Conservation (phyloP, 768 basidiomycete species). For the Xerocomellus chrysenteron region DNA sequence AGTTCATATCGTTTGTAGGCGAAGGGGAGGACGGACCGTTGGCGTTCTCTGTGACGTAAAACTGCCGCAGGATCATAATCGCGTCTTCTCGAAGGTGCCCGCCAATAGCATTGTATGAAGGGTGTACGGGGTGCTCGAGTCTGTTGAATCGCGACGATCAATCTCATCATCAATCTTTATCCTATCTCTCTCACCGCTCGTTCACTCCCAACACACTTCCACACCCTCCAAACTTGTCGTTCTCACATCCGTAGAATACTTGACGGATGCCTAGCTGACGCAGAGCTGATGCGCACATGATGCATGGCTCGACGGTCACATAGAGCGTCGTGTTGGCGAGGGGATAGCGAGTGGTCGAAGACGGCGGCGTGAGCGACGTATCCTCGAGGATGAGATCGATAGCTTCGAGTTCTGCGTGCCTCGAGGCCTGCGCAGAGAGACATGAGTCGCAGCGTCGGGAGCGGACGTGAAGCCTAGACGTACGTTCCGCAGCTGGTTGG, state of each 20-base stretch:
- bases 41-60: constrained; percentile 90
- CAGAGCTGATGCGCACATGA: constrained; percentile 97
- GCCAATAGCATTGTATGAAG: constrained; percentile 69
- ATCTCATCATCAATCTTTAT: not conserved
- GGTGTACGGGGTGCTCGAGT: constrained; percentile 69
- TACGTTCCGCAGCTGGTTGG: constrained; percentile 93
- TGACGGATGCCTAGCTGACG: constrained; percentile 89
- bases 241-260: constrained; percentile 91
- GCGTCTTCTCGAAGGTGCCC: constrained; percentile 82
- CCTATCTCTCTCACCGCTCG: constrained; percentile 46
- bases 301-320: constrained; percentile 98
- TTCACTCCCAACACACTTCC: constrained; percentile 93
- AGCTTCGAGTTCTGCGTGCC: constrained; percentile 97
- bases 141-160: constrained; percentile 37
- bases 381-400: constrained; percentile 83
- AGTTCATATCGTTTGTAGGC: not conserved
- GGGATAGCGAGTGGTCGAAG: constrained; percentile 47
- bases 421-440: constrained; percentile 65
- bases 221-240: constrained; percentile 96
- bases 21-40: constrained; percentile 60
- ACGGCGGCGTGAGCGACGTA: constrained; percentile 50
- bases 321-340: constrained; percentile 83
- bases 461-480: constrained; percentile 14
- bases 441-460: not conserved
- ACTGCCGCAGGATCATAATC: constrained; percentile 81